phyloP scores from a whole-genome alignment of 1,284 basidiomycete genomes.

The Naganishia liquefaciens region DNA sequence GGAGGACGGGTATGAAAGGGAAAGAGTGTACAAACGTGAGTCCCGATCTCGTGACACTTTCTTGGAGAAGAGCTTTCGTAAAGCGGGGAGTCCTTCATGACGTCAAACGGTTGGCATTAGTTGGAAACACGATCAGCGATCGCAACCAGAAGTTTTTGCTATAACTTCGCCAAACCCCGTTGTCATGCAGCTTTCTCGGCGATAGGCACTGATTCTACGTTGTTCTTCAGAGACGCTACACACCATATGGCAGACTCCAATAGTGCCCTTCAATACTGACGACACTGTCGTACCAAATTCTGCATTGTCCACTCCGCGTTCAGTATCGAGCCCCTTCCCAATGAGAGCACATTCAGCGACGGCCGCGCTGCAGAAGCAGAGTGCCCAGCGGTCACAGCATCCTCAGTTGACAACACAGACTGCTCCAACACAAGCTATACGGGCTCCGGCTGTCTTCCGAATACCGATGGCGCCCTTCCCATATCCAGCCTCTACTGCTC shows the following conservation, averaged over 20 bases:
- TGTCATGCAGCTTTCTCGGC: background rate
- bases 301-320: conserved; percentile 4
- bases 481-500: background rate
- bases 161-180: background rate
- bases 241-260: conserved; percentile 36
- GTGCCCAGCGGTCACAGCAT: conserved; percentile 17
- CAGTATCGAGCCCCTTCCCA: conserved; percentile 20
- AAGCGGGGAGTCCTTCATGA: too few species aligned
- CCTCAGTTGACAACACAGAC: conserved; percentile 38
- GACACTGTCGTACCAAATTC: background rate
- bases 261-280: conserved; percentile 28
- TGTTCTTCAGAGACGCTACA: conserved; percentile 32
- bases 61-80: too few species aligned
- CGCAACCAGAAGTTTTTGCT: background rate
- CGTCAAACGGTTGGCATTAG: too few species aligned
- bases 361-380: conserved; percentile 18
- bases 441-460: conserved; percentile 48
- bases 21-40: conserved; percentile 36
- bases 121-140: too few species aligned
- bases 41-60: background rate
- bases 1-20: conserved; percentile 48
- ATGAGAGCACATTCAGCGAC: conserved; percentile 31
- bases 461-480: conserved; percentile 47
- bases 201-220: background rate
- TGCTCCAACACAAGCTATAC: conserved; percentile 46